Conservation (phyloP, 192 early-diverging fungal species). For the Entomortierella lignicola region DNA sequence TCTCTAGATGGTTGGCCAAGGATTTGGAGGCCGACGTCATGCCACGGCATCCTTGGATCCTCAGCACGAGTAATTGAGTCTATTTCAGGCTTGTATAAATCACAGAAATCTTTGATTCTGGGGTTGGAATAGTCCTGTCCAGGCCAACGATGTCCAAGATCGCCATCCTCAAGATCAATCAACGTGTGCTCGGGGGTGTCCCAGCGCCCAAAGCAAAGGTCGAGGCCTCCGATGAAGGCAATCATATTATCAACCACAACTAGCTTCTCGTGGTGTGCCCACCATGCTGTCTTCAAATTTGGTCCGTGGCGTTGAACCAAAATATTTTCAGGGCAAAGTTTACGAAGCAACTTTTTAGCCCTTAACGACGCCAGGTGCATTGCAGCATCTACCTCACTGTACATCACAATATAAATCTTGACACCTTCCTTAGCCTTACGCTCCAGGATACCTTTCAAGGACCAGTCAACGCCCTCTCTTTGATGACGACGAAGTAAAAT, state of each 20-base stretch:
- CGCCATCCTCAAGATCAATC: slow-evolving; percentile 65
- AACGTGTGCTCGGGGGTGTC: slow-evolving; percentile 81
- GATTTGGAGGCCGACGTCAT: slow-evolving; percentile 83
- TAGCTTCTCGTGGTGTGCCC: slow-evolving; percentile 89
- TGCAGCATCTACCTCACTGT: slow-evolving; percentile 84
- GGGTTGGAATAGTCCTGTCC: slow-evolving; percentile 90
- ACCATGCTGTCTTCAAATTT: slow-evolving; percentile 75
- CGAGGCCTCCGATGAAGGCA: slow-evolving; percentile 86
- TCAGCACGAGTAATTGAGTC: slow-evolving; percentile 61
- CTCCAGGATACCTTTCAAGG: slow-evolving; percentile 78
- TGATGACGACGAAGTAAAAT: slow-evolving; percentile 77
- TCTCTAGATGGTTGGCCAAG: slow-evolving; percentile 81
- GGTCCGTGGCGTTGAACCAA: slow-evolving; percentile 81
- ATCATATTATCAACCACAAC: slow-evolving; percentile 81
- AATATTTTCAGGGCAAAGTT: slow-evolving; percentile 76
- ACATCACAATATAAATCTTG: slow-evolving; percentile 84
- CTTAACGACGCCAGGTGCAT: slow-evolving; percentile 77
- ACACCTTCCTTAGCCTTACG: slow-evolving; percentile 87
- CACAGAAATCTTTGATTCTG: slow-evolving; percentile 77
- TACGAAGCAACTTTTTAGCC: slow-evolving; percentile 76
- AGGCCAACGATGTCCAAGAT: slow-evolving; percentile 57
- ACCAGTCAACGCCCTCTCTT: slow-evolving; percentile 70
- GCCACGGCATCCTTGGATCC: slow-evolving; percentile 86
- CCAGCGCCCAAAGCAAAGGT: slow-evolving; percentile 87
- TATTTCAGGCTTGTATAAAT: slow-evolving; percentile 64